Evolutionary conservation across 306 rosid species (phyloP), one percentile per base, ranked within the genome.

Genomic region (Vachellia pachyceras): DNA sequence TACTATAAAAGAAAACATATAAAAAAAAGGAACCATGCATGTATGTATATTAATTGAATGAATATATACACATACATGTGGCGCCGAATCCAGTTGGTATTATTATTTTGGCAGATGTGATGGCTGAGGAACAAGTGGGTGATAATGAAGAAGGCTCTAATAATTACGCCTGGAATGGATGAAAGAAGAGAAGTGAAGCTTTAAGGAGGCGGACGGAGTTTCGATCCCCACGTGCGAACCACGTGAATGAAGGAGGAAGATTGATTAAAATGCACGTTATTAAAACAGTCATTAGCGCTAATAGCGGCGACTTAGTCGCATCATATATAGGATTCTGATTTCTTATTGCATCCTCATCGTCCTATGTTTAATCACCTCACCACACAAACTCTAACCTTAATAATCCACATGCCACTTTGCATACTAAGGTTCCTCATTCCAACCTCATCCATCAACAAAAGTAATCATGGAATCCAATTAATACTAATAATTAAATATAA

Each of bases 231-330:
- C 81, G 75, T 50, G 82, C 25, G 29, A 45, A 0, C 15, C 76
- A 25, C 60, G 29, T 57, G 35, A 39, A 11, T 57, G 35, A 39
- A 11, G 85, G 54, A 17, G 0, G 72, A 40, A 29, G 72, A 69
- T 35, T 33, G 75, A 78, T 35, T 33, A 20, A 12, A 64, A 58
- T 22, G 37, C 66, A 66, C 52, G 42, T 22, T n/a, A n/a, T n/a
- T 2, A 54, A 2, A 7, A 22, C 20, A 64, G 23, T 14, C 25
- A 10, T n/a, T 25, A 82, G 77, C 90, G 85, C 60, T 22, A 82
- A 86, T 92, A 78, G 44, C 87, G 92, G 68, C 87, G 86, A 68
- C 81, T 70, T 82, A 66, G 41, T 65, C 49, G 90, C 82, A 80
- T 80, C 77, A 17, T 50, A 50, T n/a, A n/a, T n/a, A n/a, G 58